Evolutionary conservation across 371 early-diverging fungal species (phyloP).

Genomic region (Smittium culicis): DNA sequence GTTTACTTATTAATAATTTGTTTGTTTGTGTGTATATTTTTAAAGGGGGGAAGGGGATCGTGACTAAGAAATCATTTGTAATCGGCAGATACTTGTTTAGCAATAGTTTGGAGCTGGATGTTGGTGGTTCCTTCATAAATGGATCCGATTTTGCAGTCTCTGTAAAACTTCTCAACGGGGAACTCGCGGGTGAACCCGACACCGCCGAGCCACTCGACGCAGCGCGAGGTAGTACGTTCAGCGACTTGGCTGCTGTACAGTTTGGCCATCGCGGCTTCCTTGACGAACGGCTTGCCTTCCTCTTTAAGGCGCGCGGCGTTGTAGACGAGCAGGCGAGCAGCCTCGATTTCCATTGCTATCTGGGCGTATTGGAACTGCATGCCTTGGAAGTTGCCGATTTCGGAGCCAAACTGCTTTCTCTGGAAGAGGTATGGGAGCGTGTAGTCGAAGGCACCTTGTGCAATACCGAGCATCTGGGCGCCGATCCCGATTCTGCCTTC

Average conservation of each 20-base stretch:
- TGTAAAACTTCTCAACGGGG: constrained; percentile 85
- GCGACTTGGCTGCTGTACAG: constrained; percentile 89
- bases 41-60: background rate
- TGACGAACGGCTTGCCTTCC: constrained; percentile 71
- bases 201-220: constrained; percentile 95
- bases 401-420: constrained; percentile 83
- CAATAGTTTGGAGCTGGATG: constrained; percentile 94
- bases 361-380: constrained; percentile 96
- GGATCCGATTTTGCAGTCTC: constrained; percentile 90
- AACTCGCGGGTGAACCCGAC: constrained; percentile 85
- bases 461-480: constrained; percentile 94
- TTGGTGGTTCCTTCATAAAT: constrained; percentile 77
- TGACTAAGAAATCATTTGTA: constrained; percentile 34
- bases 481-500: constrained; percentile 97
- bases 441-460: constrained; percentile 85
- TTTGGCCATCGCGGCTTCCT: constrained; percentile 97
- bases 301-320: constrained; percentile 95
- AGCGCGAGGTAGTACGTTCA: constrained; percentile 73
- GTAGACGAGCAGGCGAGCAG: constrained; percentile 91
- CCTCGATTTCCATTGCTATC: constrained; percentile 88
- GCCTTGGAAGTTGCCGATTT: constrained; percentile 87
- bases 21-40: no score
- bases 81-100: constrained; percentile 60
- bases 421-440: constrained; percentile 87
- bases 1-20: no score